Percentiles rank a stretch among this genome's conserved stretches.
Conservation (phyloP, 2,329 filamentous ascomycete genomes). For the Fusarium kyushuense region DNA sequence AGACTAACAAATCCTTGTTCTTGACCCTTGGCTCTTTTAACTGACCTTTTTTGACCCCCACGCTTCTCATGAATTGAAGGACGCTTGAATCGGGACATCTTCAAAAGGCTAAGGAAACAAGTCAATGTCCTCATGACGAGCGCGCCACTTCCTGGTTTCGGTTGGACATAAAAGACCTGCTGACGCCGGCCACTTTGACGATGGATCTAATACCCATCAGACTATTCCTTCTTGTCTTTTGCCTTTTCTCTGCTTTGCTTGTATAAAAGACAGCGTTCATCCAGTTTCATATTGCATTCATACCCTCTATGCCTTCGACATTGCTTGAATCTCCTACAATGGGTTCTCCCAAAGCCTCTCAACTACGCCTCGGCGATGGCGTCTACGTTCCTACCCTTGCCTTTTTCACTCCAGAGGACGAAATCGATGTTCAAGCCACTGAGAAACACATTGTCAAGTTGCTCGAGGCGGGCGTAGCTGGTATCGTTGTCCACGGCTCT, state of each 20-base stretch:
- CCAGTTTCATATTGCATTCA: not conserved
- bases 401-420: conserved; percentile 54
- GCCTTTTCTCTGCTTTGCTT: conserved; percentile 15
- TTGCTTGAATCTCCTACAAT: conserved; percentile 41
- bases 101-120: conserved; percentile 22
- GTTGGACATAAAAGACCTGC: conserved; percentile 46
- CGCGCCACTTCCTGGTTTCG: conserved; percentile 27
- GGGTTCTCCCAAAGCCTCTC: conserved; percentile 46
- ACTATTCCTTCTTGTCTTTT: conserved; percentile 15
- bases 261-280: conserved; percentile 26
- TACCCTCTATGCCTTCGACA: conserved; percentile 44
- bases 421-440: conserved; percentile 50
- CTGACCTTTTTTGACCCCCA: conserved; percentile 41
- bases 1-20: conserved; percentile 21
- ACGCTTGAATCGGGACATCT: not conserved
- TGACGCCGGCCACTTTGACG: conserved; percentile 33
- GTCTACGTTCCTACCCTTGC: conserved; percentile 56
- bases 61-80: conserved; percentile 11
- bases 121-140: conserved; percentile 45
- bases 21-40: not conserved
- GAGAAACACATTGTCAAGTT: conserved; percentile 53
- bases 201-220: conserved; percentile 9
- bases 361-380: conserved; percentile 47
- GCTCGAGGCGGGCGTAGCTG: conserved; percentile 77
- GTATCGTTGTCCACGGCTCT: conserved; percentile 82